These are phyloP conservation scores for Geosmithia morbida DNA, from an alignment of 2,329 filamentous ascomycete genomes.

Conservation along the genomic window DNA sequence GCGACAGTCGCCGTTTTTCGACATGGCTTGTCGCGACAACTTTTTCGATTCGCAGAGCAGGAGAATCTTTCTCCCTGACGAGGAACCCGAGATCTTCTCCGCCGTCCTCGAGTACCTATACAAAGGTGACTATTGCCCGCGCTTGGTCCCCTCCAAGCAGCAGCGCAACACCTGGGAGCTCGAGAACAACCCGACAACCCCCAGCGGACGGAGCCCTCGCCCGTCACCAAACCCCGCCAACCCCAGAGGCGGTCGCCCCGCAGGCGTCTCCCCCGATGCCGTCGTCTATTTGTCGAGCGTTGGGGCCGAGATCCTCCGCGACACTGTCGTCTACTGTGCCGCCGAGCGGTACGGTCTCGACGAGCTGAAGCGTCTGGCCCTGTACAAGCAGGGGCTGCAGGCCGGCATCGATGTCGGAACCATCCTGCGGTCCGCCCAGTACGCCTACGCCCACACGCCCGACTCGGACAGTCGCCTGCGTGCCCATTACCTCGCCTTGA, in stretches of 20 bases:
- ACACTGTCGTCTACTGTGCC: slow-evolving; percentile 90
- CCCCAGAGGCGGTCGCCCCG: slow-evolving; percentile 27
- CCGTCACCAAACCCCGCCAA: slow-evolving; percentile 38
- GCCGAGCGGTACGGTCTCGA: slow-evolving; percentile 84
- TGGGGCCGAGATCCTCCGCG: slow-evolving; percentile 67
- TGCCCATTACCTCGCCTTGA: slow-evolving; percentile 93
- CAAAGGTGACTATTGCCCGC: slow-evolving; percentile 91
- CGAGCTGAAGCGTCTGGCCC: slow-evolving; percentile 78
- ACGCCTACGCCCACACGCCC: slow-evolving; percentile 89
- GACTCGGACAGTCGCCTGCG: slow-evolving; percentile 85
- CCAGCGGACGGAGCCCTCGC: slow-evolving; percentile 27
- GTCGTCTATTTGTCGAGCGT: slow-evolving; percentile 58
- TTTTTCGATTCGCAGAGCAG: slow-evolving; percentile 64
- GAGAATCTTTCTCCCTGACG: slow-evolving; percentile 58
- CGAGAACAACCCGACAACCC: slow-evolving; percentile 41
- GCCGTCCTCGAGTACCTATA: slow-evolving; percentile 93
- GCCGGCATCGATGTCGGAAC: slow-evolving; percentile 83
- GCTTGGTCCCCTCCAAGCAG: slow-evolving; percentile 67
- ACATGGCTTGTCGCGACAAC: slow-evolving; percentile 53
- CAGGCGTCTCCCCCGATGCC: slow-evolving; percentile 28
- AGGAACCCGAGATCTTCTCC: slow-evolving; percentile 87
- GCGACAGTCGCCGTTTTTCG: slow-evolving; percentile 73
- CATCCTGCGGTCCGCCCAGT: slow-evolving; percentile 84
- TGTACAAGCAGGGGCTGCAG: slow-evolving; percentile 91
- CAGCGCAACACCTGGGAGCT: slow-evolving; percentile 79